A percentile compares a stretch with the other conserved stretches of the same genome.
These are phyloP conservation scores for Hamigera avellanea DNA, from an alignment of 495 filamentous ascomycete genomes.

Conservation along the genomic window DNA sequence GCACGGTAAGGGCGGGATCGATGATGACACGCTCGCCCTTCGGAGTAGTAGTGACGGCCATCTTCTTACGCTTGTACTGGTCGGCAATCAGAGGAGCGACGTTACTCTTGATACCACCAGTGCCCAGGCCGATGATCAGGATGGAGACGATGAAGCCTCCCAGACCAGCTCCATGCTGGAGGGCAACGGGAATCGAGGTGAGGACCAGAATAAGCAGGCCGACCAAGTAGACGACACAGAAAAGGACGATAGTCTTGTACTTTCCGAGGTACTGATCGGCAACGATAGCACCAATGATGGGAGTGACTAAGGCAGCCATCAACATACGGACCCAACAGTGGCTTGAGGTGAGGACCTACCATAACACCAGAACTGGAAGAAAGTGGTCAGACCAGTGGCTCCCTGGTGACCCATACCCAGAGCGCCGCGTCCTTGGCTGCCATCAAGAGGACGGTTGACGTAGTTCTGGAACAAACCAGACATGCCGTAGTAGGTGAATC, in stretches of 20 bases:
- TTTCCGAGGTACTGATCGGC: conserved; percentile 57
- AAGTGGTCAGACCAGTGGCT: conserved; percentile 47
- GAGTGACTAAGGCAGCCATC: conserved; percentile 26
- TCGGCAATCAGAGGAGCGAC: conserved; percentile 53
- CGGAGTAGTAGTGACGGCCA: conserved; percentile 37
- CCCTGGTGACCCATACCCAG: conserved; percentile 41
- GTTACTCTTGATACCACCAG: conserved; percentile 70
- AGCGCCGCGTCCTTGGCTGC: conserved; percentile 39
- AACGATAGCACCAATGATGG: conserved; percentile 46
- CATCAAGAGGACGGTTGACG: conserved; percentile 36
- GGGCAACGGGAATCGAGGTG: conserved; percentile 33
- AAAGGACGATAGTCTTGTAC: conserved; percentile 57
- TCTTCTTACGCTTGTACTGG: conserved; percentile 56
- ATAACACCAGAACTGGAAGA: conserved; percentile 55
- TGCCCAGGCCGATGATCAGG: conserved; percentile 36
- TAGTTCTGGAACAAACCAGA: conserved; percentile 46
- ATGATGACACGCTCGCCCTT: conserved; percentile 66
- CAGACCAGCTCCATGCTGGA: conserved; percentile 34
- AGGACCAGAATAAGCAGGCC: conserved; percentile 38
- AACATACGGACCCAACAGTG: neutral
- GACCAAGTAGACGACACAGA: conserved; percentile 35
- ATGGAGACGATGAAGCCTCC: conserved; percentile 38
- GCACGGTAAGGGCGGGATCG: conserved; percentile 62
- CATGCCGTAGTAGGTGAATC: conserved; percentile 59
- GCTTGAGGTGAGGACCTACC: conserved; percentile 11